Conservation (phyloP, 768 basidiomycete genomes). For the Mycena venus region DNA sequence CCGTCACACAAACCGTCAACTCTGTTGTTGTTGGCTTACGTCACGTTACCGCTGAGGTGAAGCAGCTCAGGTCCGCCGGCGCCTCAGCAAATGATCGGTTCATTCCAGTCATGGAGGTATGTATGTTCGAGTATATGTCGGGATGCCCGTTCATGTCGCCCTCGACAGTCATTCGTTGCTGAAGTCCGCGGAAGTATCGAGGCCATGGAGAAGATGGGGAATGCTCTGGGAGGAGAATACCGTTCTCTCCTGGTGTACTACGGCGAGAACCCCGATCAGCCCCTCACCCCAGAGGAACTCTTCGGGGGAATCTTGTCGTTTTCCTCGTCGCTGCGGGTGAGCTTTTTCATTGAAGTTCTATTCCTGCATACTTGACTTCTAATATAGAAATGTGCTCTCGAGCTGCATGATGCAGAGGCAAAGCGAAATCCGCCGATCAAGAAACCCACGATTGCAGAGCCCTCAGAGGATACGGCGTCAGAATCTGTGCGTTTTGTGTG, state of each 20-base stretch:
- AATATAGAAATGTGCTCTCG: constrained; percentile 77
- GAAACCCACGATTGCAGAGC: constrained; percentile 38
- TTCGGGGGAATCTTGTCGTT: constrained; percentile 84
- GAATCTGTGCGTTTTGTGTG: constrained; percentile 38
- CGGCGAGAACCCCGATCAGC: constrained; percentile 80
- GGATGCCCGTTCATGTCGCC: not conserved
- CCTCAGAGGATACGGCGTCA: constrained; percentile 32
- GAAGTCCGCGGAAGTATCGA: constrained; percentile 67
- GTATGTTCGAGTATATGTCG: not conserved
- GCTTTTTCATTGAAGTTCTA: constrained; percentile 19
- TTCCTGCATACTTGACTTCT: constrained; percentile 4
- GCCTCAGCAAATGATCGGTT: constrained; percentile 70
- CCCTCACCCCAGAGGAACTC: constrained; percentile 79
- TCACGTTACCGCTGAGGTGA: constrained; percentile 71
- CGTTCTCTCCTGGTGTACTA: constrained; percentile 75
- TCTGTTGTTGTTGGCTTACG: constrained; percentile 67
- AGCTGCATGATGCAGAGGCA: constrained; percentile 67
- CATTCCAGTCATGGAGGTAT: constrained; percentile 77
- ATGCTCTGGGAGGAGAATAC: constrained; percentile 71
- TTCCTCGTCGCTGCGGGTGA: constrained; percentile 78
- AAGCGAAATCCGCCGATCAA: constrained; percentile 46
- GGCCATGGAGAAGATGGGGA: constrained; percentile 75
- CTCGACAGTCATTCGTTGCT: constrained; percentile 61
- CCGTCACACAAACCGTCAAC: constrained; percentile 70
- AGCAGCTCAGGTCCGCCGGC: constrained; percentile 48